Evolutionary conservation across 495 filamentous ascomycete genomes (phyloP), one percentile per base, ranked within the genome.

Genomic region (Podospora pseudopauciseta): DNA sequence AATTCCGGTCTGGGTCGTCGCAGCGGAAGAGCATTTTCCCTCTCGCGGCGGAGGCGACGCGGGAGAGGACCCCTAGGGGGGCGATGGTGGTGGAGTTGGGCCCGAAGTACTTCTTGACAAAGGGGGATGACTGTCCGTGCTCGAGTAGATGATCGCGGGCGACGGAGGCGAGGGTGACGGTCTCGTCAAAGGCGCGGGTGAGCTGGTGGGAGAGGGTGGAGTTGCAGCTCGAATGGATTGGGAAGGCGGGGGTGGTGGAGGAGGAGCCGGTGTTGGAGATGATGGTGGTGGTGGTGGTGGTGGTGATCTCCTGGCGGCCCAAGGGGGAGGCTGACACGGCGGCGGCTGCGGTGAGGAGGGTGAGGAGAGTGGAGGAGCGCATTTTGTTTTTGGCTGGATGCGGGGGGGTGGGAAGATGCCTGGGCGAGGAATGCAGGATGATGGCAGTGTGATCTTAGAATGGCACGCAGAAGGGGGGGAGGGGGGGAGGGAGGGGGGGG

Each of bases 71-170:
- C 5, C 86, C 86, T 61, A 86, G 76, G 4, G 81, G 78, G 64
- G 82, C 80, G 28, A 81, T 79, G 3, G 84, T 83, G 2, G 83
- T 72, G 11, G 78, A 71, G 62, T 79, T 74, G 60, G 26, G 27
- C 34, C 86, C 83, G 69, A 89, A 89, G 74, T 88, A 88, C 73
- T 87, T 88, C 23, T 75, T 70, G 75, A 84, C 86, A 65, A 85
- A 80, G 20, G 77, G 73, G 13, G 85, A 86, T 34, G 78, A 74
- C 69, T 83, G 81, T 58, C 84, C 81, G 74, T 77, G 83, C 27
- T 80, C 79, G 49, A 86, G 77, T 70, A 87, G 39, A 67, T 81
- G 79, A 20, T 76, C 75, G 55, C 78, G 79, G 1, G 84, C 85
- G 68, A 87, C 83, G 6, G 73, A 65, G n/a, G 80, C 86, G 0